A percentile compares a stretch with the other conserved stretches of the same genome.
Evolutionary conservation across 768 basidiomycete species (phyloP).

Genomic region (Nevesoporus exiguus): DNA sequence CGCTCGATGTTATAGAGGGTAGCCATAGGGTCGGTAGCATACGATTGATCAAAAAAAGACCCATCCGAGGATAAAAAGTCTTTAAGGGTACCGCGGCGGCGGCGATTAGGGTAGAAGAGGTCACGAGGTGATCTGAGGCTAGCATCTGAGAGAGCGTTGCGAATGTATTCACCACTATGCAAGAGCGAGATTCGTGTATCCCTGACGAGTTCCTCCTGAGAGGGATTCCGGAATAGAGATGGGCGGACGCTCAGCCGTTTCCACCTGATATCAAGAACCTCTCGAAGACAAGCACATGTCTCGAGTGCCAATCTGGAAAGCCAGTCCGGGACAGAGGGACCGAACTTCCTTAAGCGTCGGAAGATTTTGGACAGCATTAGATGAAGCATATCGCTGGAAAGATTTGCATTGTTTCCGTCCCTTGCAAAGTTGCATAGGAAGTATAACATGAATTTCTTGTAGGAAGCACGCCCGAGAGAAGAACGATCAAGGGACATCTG

Average conservation of each 20-base stretch:
- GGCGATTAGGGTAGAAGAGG: not conserved
- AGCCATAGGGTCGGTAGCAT: not conserved
- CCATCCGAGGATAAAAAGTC: constrained; percentile 13
- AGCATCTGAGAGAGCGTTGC: constrained; percentile 9
- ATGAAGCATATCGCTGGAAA: constrained; percentile 22
- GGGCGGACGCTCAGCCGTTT: constrained; percentile 22
- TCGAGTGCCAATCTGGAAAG: constrained; percentile 13
- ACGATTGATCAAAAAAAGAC: not conserved
- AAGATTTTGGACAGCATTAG: constrained; percentile 21
- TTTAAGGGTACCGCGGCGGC: not conserved
- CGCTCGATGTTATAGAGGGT: constrained; percentile 37
- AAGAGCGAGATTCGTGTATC: constrained; percentile 23
- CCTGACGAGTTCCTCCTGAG: not conserved
- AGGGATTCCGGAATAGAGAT: constrained; percentile 13
- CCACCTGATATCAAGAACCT: constrained; percentile 34
- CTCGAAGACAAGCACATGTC: constrained; percentile 20
- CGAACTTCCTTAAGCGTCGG: constrained; percentile 14
- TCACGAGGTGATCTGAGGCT: accelerated
- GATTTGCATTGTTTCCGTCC: constrained; percentile 8
- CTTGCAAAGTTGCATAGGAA: constrained; percentile 30
- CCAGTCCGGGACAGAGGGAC: constrained; percentile 17
- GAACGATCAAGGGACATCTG: constrained; percentile 22
- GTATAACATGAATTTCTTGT: constrained; percentile 48
- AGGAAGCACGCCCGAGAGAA: constrained; percentile 11
- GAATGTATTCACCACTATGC: too few relatives aligned